Evolutionary conservation across 2,329 filamentous ascomycete genomes (phyloP).

Genomic region (Pseudocercospora crystallina): DNA sequence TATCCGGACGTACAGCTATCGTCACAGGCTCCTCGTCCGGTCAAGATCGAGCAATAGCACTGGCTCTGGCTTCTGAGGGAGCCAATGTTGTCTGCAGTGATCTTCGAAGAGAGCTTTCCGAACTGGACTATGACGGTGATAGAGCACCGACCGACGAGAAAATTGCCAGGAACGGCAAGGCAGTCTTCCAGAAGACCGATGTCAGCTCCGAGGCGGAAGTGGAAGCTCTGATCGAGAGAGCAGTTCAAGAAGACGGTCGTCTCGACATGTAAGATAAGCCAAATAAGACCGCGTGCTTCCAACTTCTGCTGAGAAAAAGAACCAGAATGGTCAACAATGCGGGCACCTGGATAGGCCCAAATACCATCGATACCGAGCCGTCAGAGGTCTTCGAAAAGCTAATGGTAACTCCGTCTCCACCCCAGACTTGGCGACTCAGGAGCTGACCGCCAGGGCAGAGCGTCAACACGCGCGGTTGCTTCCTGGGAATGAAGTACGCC

Average conservation of each 20-base stretch:
- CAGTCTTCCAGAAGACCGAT: conserved; percentile 35
- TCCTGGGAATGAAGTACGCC: conserved; percentile 42
- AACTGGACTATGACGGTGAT: conserved; percentile 30
- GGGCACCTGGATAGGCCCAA: no score
- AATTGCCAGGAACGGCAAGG: conserved; percentile 17
- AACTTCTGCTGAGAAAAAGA: background rate
- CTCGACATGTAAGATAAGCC: conserved; percentile 13
- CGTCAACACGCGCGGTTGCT: conserved; percentile 41
- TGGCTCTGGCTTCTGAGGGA: conserved; percentile 31
- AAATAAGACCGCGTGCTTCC: background rate
- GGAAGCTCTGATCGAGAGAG: conserved; percentile 25
- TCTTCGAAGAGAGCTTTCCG: conserved; percentile 28
- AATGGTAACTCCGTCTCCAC: background rate
- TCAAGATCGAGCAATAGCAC: conserved; percentile 33
- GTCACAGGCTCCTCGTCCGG: conserved; percentile 33
- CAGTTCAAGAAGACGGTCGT: conserved; percentile 32
- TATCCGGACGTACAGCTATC: conserved; percentile 17
- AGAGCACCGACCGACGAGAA: conserved; percentile 22
- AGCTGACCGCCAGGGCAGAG: conserved; percentile 20
- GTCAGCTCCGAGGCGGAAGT: conserved; percentile 33
- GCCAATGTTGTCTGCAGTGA: conserved; percentile 34
- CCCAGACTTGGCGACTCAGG: background rate
- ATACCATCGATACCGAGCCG: no score
- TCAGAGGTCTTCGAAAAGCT: background rate
- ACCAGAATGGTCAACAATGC: no score